Evolutionary conservation across 1,139 yeast species (phyloP).

Genomic region (Yamadazyma aaseri): DNA sequence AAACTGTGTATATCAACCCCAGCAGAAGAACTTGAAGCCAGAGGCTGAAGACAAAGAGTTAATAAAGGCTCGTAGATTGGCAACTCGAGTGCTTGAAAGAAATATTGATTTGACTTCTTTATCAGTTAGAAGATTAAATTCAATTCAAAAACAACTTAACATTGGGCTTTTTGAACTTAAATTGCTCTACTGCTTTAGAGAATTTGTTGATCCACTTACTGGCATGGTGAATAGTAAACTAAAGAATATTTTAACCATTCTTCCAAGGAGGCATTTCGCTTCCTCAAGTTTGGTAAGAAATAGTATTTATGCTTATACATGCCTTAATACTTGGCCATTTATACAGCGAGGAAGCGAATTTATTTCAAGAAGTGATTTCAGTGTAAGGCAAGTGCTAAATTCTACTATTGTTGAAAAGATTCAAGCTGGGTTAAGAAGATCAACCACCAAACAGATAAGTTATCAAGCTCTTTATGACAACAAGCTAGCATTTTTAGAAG

Average conservation of each 20-base stretch:
- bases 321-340: conserved; percentile 7
- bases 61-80: neutral
- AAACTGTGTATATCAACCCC: conserved; percentile 27
- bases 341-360: no score
- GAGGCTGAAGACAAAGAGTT: neutral
- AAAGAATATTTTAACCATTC: neutral
- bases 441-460: no score
- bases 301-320: conserved; percentile 5
- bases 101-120: neutral
- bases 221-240: conserved; percentile 1
- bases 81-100: neutral
- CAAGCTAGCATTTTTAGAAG: conserved; percentile 1
- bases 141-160: conserved; percentile 4
- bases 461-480: no score
- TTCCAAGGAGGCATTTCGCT: conserved; percentile 1
- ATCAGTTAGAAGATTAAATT: conserved; percentile 3
- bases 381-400: no score
- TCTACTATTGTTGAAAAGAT: no score
- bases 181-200: conserved; percentile 3
- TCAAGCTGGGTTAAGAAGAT: no score
- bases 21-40: neutral
- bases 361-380: no score
- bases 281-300: conserved; percentile 3
- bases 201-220: conserved; percentile 1
- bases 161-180: conserved; percentile 5